Evolutionary conservation across 306 rosid species (phyloP).

Genomic region (Canavalia ensiformis): DNA sequence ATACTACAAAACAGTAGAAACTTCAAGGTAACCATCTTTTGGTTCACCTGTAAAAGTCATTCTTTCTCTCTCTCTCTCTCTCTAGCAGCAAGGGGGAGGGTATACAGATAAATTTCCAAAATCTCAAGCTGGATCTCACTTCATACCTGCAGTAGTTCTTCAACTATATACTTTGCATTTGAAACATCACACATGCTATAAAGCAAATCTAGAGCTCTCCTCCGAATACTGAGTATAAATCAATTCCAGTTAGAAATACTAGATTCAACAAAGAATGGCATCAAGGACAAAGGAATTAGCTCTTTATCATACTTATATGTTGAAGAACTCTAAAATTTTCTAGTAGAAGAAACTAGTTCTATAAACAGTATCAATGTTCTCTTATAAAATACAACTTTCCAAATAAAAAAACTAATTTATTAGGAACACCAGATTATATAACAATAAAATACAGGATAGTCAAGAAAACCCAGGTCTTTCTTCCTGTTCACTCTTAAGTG

Average conservation of each 20-base stretch:
- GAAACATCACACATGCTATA: conserved; percentile 99
- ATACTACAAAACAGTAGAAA: conserved; percentile 71
- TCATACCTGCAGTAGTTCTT: conserved; percentile 93
- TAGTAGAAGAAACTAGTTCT: too few relatives aligned
- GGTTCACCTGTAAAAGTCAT: conserved; percentile 43
- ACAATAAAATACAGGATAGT: too few relatives aligned
- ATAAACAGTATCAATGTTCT: too few relatives aligned
- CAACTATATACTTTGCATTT: conserved; percentile 98
- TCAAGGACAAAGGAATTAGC: neutral
- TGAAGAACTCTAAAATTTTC: too few relatives aligned
- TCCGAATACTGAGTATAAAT: conserved; percentile 78
- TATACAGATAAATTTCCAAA: conserved; percentile 31
- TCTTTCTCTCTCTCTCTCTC: conserved; percentile 27
- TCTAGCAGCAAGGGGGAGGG: neutral
- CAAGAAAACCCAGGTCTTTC: too few relatives aligned
- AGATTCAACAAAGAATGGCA: neutral
- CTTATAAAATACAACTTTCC: too few relatives aligned
- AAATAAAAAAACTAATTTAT: too few relatives aligned
- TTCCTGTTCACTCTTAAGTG: too few relatives aligned
- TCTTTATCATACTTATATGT: neutral
- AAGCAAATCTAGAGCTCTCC: conserved; percentile 99
- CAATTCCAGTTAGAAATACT: conserved; percentile 47
- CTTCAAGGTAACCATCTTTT: conserved; percentile 38
- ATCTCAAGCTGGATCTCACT: conserved; percentile 31
- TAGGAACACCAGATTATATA: too few relatives aligned